Base-by-base conservation (phyloP, 257 asterid genomes). In the Thymus quinquecostatus region DNA sequence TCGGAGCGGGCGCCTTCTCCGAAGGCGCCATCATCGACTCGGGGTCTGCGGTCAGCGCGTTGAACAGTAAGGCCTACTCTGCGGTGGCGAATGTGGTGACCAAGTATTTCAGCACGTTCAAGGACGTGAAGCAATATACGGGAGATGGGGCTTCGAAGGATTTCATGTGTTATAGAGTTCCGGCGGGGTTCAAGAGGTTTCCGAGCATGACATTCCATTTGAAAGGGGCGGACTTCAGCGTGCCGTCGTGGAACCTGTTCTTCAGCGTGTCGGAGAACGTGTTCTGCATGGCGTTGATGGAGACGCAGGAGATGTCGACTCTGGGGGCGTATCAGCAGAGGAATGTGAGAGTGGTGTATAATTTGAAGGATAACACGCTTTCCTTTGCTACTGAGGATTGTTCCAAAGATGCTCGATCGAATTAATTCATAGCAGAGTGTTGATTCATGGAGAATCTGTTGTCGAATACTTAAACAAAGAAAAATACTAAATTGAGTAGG, bases 261-360 rank as follows among this genome's bases (percentile, higher is more conserved):
- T 40, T 27, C 13, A 3, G 2, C 0, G 2, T n/a, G n/a, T n/a
- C n/a, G n/a, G n/a, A n/a, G n/a, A n/a, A 5, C 5, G 32, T 43
- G 14, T 40, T 55, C 4, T 68, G 73, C 43, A 6, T 68, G 32
- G 55, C 55, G 54, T 2, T 56, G 32, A 1, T 38, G 36, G 64
- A 56, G 64, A 10, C 51, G n/a, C 30, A 5, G 11, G 27, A 29
- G 5, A 2, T 13, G 2, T 21, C 64, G 2, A 28, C 27, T 21
- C 41, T 68, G 64, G 64, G 73, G 21, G 63, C 73, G 3, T 53
- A 4, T 27, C 73, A 68, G 55, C 64, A 54, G 73, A 58, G 27
- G 64, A 68, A 68, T 40, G 64, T 68, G 44, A 55, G 73, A 34
- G 1, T 68, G 0, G 51, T 54, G 1, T 68, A 21, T 54, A 64